A percentile compares a stretch with the other conserved stretches of the same genome.
Evolutionary conservation across 2,329 filamentous ascomycete genomes (phyloP).

Genomic region (Neofusicoccum laricinum): DNA sequence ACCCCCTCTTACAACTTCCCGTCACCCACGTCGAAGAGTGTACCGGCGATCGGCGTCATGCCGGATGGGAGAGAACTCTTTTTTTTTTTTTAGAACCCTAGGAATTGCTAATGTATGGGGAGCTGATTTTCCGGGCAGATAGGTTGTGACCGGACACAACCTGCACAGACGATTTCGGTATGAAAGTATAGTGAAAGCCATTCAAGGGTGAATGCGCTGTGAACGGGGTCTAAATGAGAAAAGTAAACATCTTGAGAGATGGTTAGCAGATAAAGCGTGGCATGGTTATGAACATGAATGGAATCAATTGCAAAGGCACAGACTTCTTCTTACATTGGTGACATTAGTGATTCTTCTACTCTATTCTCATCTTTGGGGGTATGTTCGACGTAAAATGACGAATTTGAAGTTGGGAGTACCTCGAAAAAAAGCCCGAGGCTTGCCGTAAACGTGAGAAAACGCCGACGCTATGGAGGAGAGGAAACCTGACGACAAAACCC

Average conservation of each 20-base stretch:
- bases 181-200: neutral
- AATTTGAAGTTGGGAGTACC: neutral
- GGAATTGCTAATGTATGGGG: conserved; percentile 15
- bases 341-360: conserved; percentile 1
- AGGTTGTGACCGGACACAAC: conserved; percentile 16
- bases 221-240: neutral
- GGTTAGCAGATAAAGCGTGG: neutral
- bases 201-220: neutral
- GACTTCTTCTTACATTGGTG: neutral
- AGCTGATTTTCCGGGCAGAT: conserved; percentile 16
- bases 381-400: neutral
- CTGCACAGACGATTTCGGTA: neutral
- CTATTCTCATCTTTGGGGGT: neutral
- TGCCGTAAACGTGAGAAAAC: neutral
- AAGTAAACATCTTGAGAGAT: neutral
- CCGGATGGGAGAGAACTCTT: neutral
- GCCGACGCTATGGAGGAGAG: neutral
- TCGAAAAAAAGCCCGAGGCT: too few species aligned
- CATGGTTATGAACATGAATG: conserved; percentile 7
- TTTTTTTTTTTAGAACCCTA: neutral
- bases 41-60: neutral
- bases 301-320: neutral
- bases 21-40: neutral
- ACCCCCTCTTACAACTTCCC: neutral
- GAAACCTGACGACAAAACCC: neutral